A percentile compares a stretch with the other conserved stretches of the same genome.
Conservation (phyloP, 1,284 basidiomycete genomes). For the Cutaneotrichosporon spelunceum region DNA sequence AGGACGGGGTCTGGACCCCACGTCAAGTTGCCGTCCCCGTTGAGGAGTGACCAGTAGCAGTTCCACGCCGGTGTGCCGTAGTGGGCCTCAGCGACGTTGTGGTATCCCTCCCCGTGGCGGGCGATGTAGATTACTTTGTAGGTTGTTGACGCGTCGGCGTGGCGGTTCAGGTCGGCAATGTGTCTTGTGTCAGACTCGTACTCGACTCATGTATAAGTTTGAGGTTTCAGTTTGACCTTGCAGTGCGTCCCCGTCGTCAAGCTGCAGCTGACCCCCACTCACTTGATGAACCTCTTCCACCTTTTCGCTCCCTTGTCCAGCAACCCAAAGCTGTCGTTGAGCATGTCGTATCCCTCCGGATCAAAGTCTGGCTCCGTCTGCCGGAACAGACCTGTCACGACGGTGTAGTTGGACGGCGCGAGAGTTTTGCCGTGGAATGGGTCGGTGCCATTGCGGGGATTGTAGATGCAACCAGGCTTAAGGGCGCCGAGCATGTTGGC, state of each 20-base stretch:
- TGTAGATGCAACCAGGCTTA: not conserved
- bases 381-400: constrained; percentile 29
- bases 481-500: not conserved
- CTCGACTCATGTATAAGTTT: no score
- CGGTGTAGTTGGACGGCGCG: constrained; percentile 28
- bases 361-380: constrained; percentile 27
- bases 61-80: constrained; percentile 49
- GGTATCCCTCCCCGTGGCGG: constrained; percentile 50
- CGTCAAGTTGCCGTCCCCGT: constrained; percentile 36
- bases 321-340: constrained; percentile 40
- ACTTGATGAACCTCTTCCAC: constrained; percentile 28
- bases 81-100: constrained; percentile 32
- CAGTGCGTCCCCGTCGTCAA: no score
- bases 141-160: constrained; percentile 31
- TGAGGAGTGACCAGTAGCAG: constrained; percentile 31
- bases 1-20: constrained; percentile 44
- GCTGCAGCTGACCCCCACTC: no score
- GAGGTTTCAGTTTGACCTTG: no score
- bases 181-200: constrained; percentile 19
- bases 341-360: constrained; percentile 29
- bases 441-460: constrained; percentile 1
- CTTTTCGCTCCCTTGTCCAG: constrained; percentile 32
- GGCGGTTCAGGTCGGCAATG: constrained; percentile 32
- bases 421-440: constrained; percentile 22
- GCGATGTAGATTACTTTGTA: constrained; percentile 50